These are phyloP conservation scores for Westerdykella sp. DNA, from an alignment of 2,329 filamentous ascomycete genomes.

Conservation along the genomic window DNA sequence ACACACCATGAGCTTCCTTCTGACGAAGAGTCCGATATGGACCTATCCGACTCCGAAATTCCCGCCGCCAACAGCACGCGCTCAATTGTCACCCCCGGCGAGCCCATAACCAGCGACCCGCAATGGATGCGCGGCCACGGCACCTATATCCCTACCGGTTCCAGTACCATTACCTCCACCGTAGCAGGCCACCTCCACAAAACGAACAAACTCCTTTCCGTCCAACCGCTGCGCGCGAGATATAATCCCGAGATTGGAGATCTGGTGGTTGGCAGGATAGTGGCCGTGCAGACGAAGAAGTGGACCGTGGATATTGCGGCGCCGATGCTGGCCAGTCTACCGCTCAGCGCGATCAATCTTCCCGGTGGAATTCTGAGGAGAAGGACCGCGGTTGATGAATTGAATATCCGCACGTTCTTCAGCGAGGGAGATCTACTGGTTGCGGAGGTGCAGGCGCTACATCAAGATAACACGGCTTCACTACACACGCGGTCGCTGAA, in stretches of 20 bases:
- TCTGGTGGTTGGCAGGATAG: constrained; percentile 85
- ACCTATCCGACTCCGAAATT: constrained; percentile 41
- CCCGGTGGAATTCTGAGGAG: constrained; percentile 88
- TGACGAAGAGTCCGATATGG: constrained; percentile 46
- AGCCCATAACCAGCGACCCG: constrained; percentile 80
- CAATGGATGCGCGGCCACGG: constrained; percentile 99
- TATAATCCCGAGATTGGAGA: constrained; percentile 97
- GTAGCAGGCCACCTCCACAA: constrained; percentile 85
- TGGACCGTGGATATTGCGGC: constrained; percentile 96
- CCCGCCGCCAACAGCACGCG: constrained; percentile 22
- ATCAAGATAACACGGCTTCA: constrained; percentile 76
- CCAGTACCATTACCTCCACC: constrained; percentile 73
- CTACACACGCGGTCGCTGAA: constrained; percentile 86
- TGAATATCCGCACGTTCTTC: constrained; percentile 97
- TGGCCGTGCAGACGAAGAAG: constrained; percentile 85
- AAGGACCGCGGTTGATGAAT: constrained; percentile 88
- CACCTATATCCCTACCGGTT: constrained; percentile 63
- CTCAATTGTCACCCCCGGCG: constrained; percentile 77
- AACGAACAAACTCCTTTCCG: constrained; percentile 94
- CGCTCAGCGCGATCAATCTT: constrained; percentile 85
- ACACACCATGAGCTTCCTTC: constrained; percentile 28
- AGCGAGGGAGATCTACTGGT: constrained; percentile 89
- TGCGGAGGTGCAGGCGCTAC: constrained; percentile 87
- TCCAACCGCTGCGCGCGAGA: constrained; percentile 81
- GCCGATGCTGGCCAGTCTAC: constrained; percentile 75